These are phyloP conservation scores for Dactylellina leptospora DNA, from an alignment of 2,329 filamentous ascomycete genomes.

Conservation along the genomic window DNA sequence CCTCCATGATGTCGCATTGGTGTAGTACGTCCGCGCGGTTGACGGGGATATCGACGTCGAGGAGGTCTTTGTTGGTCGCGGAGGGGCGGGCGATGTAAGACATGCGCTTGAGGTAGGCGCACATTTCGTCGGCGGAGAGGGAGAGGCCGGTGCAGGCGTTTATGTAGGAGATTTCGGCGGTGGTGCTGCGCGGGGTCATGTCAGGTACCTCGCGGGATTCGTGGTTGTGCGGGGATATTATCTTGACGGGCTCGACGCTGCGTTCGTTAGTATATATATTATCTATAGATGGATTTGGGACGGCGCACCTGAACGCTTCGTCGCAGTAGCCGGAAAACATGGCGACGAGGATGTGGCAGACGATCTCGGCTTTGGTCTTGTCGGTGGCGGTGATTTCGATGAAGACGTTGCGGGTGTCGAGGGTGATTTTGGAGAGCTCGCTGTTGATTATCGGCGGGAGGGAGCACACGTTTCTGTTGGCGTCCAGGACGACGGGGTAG, in stretches of 20 bases:
- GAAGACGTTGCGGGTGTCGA: conserved; percentile 90
- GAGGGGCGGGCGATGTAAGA: conserved; percentile 83
- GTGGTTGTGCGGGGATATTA: conserved; percentile 89
- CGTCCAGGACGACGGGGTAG: conserved; percentile 95
- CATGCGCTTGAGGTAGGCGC: conserved; percentile 86
- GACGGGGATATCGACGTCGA: conserved; percentile 84
- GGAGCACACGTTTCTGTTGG: conserved; percentile 85
- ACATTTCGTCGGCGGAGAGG: conserved; percentile 77
- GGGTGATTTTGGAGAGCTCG: conserved; percentile 93
- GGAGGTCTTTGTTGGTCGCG: conserved; percentile 71
- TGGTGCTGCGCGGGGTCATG: conserved; percentile 76
- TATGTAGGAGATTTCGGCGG: conserved; percentile 90
- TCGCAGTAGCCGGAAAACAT: conserved; percentile 96
- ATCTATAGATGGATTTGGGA: neutral
- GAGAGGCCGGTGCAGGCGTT: conserved; percentile 88
- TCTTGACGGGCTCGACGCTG: conserved; percentile 85
- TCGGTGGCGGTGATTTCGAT: conserved; percentile 98
- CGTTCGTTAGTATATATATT: conserved; percentile 5
- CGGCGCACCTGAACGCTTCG: conserved; percentile 78
- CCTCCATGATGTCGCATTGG: conserved; percentile 98
- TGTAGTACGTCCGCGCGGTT: conserved; percentile 95
- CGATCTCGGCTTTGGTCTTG: conserved; percentile 93
- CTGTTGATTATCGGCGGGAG: conserved; percentile 98
- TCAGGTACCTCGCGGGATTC: conserved; percentile 82
- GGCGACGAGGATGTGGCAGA: conserved; percentile 91